Evolutionary conservation across 441 rosid species (phyloP).

Genomic region (Aquilaria agallochum): DNA sequence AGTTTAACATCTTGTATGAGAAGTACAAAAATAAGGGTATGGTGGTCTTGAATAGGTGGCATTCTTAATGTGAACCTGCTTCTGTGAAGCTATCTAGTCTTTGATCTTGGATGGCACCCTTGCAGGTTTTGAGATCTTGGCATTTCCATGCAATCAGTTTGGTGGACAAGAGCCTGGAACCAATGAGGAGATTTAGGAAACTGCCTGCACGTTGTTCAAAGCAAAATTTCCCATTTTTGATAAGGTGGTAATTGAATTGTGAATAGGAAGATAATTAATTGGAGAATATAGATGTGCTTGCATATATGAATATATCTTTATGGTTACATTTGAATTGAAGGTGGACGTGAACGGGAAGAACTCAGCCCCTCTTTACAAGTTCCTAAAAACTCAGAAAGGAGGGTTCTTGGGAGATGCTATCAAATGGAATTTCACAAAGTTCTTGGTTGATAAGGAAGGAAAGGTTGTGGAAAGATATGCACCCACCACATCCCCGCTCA

Average conservation of each 20-base stretch:
- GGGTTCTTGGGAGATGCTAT: conserved; percentile 69
- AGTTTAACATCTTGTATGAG: conserved; percentile 37
- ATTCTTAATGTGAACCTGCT: no score
- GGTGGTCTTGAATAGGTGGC: no score
- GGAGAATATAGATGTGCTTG: no score
- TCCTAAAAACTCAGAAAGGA: conserved; percentile 70
- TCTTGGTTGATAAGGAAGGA: conserved; percentile 66
- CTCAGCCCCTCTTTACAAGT: conserved; percentile 68
- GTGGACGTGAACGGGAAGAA: conserved; percentile 88
- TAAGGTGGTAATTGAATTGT: conserved; percentile 37
- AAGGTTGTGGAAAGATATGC: conserved; percentile 26
- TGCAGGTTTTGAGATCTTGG: no score
- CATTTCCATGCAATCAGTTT: no score
- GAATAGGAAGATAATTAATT: no score
- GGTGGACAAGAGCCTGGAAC: no score
- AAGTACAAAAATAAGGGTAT: no score
- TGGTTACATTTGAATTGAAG: conserved; percentile 19
- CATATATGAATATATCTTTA: no score
- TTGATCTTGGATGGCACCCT: conserved; percentile 26
- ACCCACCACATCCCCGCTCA: conserved; percentile 76
- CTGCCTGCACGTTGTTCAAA: conserved; percentile 63
- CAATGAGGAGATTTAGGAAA: no score
- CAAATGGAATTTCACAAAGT: conserved; percentile 94
- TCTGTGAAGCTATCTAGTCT: conserved; percentile 19
- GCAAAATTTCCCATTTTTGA: conserved; percentile 92